These are phyloP conservation scores for Teunomyces pallodes DNA, from an alignment of 805 yeast genomes.

Conservation along the genomic window DNA sequence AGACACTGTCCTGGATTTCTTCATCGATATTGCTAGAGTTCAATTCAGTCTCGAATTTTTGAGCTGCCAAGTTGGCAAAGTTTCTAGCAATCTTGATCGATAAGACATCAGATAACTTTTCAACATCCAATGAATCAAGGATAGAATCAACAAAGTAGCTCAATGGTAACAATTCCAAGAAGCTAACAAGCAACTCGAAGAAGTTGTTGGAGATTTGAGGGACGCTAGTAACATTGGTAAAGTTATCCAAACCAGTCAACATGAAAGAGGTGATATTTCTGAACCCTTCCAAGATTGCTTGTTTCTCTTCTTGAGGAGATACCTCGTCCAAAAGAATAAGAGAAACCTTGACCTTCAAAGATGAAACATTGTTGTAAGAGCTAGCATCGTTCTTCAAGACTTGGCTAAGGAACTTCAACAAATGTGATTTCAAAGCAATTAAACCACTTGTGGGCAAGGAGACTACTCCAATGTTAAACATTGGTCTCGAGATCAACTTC, in stretches of 20 bases:
- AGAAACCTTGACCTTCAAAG: conserved; percentile 52
- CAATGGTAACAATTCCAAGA: conserved; percentile 73
- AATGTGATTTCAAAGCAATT: conserved; percentile 44
- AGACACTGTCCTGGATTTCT: conserved; percentile 48
- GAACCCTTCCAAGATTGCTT: conserved; percentile 31
- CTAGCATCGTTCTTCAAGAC: conserved; percentile 34
- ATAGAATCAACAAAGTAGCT: conserved; percentile 67
- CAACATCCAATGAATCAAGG: conserved; percentile 33
- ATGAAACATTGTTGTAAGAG: conserved; percentile 19
- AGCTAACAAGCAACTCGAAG: conserved; percentile 56
- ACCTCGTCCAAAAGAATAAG: conserved; percentile 46
- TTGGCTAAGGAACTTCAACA: conserved; percentile 57
- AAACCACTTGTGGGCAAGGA: conserved; percentile 50
- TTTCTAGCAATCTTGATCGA: conserved; percentile 58
- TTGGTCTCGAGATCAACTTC: conserved; percentile 48
- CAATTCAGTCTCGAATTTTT: conserved; percentile 69
- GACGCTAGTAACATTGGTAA: conserved; percentile 15
- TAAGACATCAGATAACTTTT: conserved; percentile 28
- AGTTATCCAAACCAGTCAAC: conserved; percentile 37
- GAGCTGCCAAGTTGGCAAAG: conserved; percentile 58
- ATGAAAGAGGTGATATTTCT: conserved; percentile 33
- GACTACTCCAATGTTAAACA: conserved; percentile 62
- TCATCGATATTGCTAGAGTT: conserved; percentile 42
- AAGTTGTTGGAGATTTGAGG: conserved; percentile 37
- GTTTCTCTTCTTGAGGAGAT: conserved; percentile 27